Conservation (phyloP, 306 rosid genomes). For the Abrus pulchellus region DNA sequence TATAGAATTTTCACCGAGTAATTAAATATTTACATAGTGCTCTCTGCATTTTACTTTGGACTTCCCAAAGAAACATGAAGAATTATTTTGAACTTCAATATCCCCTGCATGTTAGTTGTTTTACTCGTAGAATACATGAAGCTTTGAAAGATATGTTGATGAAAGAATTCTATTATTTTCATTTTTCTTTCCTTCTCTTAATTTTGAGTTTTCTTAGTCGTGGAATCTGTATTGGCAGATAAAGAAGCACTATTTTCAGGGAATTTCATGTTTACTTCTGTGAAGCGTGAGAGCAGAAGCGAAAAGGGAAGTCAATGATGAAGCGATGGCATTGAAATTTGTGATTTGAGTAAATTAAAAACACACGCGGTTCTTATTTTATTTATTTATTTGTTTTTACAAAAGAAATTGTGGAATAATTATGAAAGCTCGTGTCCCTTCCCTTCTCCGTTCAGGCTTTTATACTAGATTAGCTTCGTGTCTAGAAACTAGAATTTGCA, state of each 20-base stretch:
- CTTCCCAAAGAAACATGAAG: conserved; percentile 15
- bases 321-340: conserved; percentile 19
- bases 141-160: conserved; percentile 22
- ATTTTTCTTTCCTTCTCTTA: background rate
- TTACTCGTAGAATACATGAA: conserved; percentile 26
- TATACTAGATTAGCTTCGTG: conserved; percentile 39
- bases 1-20: conserved; percentile 3
- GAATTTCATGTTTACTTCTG: conserved; percentile 78
- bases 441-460: conserved; percentile 19
- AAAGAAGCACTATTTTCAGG: conserved; percentile 82
- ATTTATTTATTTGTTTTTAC: background rate
- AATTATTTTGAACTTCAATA: conserved; percentile 6
- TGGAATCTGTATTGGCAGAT: conserved; percentile 70
- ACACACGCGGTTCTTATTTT: conserved; percentile 12
- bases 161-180: conserved; percentile 15
- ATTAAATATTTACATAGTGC: conserved; percentile 21
- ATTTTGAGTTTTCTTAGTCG: conserved; percentile 42
- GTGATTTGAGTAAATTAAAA: background rate
- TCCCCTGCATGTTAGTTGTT: conserved; percentile 21
- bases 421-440: background rate
- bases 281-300: conserved; percentile 59
- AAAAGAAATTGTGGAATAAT: conserved; percentile 33
- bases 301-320: conserved; percentile 46
- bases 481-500: conserved; percentile 8
- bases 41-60: conserved; percentile 31